These are phyloP conservation scores for Tilletiopsis washingtonensis DNA, from an alignment of 1,284 basidiomycete genomes.

Conservation along the genomic window DNA sequence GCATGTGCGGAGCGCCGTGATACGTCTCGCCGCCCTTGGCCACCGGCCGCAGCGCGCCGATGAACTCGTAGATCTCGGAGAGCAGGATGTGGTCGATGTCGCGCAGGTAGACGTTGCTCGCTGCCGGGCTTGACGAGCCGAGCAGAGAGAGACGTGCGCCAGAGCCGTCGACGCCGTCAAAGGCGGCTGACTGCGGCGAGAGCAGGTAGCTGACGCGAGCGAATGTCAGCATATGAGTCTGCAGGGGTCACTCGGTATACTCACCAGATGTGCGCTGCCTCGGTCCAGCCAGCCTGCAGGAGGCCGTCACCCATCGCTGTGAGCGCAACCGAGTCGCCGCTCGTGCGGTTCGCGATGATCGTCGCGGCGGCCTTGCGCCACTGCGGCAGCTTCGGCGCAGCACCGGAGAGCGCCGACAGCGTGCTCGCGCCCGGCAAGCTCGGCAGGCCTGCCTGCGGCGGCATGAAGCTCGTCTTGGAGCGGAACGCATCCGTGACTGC, in stretches of 20 bases:
- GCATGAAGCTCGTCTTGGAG: too few species aligned
- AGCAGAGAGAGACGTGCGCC: constrained; percentile 59
- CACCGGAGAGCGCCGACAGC: too few species aligned
- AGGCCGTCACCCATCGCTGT: constrained; percentile 81
- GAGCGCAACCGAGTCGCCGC: constrained; percentile 61
- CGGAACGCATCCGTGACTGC: too few species aligned
- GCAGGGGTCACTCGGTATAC: too few species aligned
- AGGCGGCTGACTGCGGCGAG: constrained; percentile 69
- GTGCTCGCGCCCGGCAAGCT: too few species aligned
- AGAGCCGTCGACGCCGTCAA: constrained; percentile 62
- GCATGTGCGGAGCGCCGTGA: constrained; percentile 71
- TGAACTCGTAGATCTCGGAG: constrained; percentile 88
- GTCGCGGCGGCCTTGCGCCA: constrained; percentile 85
- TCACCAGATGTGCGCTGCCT: constrained; percentile 87
- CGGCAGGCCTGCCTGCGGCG: too few species aligned
- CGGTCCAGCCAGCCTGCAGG: constrained; percentile 61
- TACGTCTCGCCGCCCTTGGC: constrained; percentile 81
- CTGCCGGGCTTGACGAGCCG: constrained; percentile 59
- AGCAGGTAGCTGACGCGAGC: constrained; percentile 81
- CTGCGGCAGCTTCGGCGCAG: constrained; percentile 60
- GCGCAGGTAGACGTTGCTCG: constrained; percentile 56
- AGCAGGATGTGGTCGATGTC: constrained; percentile 75
- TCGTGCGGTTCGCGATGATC: constrained; percentile 63
- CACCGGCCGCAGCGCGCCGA: constrained; percentile 64
- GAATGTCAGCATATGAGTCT: too few species aligned